Evolutionary conservation across 2,329 filamentous ascomycete species (phyloP), one percentile per base, ranked within the genome.

Genomic region (Neoscytalidium dimidiatum): DNA sequence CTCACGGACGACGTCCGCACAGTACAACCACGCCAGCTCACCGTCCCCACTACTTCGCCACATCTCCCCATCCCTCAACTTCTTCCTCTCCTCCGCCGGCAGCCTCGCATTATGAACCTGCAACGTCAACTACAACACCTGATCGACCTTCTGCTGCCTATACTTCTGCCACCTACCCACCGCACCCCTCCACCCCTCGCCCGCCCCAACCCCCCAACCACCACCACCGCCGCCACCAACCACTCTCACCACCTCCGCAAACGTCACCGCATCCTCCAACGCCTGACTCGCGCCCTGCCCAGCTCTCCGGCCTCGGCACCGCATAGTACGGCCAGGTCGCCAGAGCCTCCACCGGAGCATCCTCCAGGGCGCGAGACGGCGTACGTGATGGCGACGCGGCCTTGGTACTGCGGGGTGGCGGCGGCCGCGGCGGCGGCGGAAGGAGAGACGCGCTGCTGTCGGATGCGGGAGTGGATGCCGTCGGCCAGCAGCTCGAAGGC

Each of bases 191-290:
- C 35, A 43, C 35, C 7, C 4, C 52, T 19, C 52, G 21, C 3
- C 7, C 21, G 6, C 29, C 1, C 21, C 23, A 6, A n/a, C n/a
- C n/a, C n/a, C n/a, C n/a, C n/a, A n/a, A n/a, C n/a, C n/a, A n/a
- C n/a, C n/a, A n/a, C 3, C 28, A 1, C 1, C 29, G 4, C n/a
- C 29, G 1, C 21, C 23, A 6, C 17, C 35, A 3, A 28, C 14
- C 26, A 14, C 35, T 0, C 19, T 14, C 35, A 57, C 53, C 29
- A 43, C 6, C 41, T 44, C 26, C 28, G 88, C 88, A 0, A 91
- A 75, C 0, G 88, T 86, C 0, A 87, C 87, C 0, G 87, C 88
- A 61, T 91, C 89, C 71, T 91, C 89, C 0, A 91, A 78, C 0
- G 86, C 85, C 3, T 84, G 87, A 70, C 89, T 89, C 13, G 89